phyloP scores from a whole-genome alignment of 2,329 filamentous ascomycete species.

The Beauveria asiatica region DNA sequence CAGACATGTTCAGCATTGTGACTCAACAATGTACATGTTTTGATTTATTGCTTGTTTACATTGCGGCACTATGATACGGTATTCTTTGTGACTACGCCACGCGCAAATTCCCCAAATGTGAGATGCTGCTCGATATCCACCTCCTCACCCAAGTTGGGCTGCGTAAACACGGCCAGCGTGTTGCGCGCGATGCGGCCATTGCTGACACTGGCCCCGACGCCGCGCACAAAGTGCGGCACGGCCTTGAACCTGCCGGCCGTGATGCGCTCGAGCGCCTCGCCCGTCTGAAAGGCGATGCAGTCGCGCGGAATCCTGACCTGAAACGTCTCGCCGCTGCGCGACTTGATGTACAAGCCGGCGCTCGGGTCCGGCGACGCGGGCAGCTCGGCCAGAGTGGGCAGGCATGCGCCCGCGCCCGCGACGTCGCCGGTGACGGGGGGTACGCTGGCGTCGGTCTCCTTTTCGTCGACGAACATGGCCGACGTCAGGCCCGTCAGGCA shows the following conservation, averaged over 20 bases:
- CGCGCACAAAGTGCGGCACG: constrained; percentile 90
- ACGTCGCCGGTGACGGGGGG: constrained; percentile 16
- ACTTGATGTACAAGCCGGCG: constrained; percentile 90
- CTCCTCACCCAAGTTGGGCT: constrained; percentile 80
- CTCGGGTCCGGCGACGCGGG: constrained; percentile 68
- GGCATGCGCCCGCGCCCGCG: constrained; percentile 18
- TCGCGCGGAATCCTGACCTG: constrained; percentile 88
- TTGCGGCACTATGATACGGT: constrained; percentile 33
- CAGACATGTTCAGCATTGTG: not conserved
- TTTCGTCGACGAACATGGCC: constrained; percentile 92
- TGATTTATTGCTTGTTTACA: not conserved
- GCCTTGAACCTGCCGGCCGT: constrained; percentile 87
- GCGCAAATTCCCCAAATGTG: constrained; percentile 69
- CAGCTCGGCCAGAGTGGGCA: constrained; percentile 59
- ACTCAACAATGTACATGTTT: not conserved
- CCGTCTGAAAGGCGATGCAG: constrained; percentile 93
- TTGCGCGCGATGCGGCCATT: constrained; percentile 61
- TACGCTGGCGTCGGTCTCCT: constrained; percentile 28
- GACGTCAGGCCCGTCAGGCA: constrained; percentile 90
- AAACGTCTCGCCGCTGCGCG: constrained; percentile 70
- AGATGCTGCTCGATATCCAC: constrained; percentile 60
- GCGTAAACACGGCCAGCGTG: constrained; percentile 92
- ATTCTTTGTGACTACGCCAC: constrained; percentile 51
- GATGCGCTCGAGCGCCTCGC: constrained; percentile 83
- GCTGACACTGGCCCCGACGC: constrained; percentile 50